Base-by-base conservation (phyloP, 2,329 filamentous ascomycete genomes). In the Pseudonectria foliicola region DNA sequence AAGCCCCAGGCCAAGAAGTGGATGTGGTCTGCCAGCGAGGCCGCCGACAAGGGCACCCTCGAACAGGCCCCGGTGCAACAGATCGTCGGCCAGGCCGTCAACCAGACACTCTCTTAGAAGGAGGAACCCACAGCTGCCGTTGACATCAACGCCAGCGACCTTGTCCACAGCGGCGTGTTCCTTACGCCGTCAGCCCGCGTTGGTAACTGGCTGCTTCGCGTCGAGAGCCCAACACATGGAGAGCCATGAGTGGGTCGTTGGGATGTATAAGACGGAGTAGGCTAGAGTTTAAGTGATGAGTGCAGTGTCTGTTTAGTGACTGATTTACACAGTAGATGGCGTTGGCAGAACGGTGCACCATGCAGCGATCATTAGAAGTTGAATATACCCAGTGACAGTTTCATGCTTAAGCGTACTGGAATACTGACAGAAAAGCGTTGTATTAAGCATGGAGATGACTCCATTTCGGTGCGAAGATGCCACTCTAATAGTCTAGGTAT, bases 11-110 rank as follows among this genome's bases (percentile, higher is more conserved):
- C 37, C 13, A 46, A 40, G 28, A 46, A 43, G 8, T 62, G 60
- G 59, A 45, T 37, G 6, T 64, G 60, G 61, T 42, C 50, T 1
- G 37, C 42, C 1, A 39, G 42, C 11, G 38, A 21, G 18, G 8
- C 18, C 18, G 8, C 18, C 18, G 18, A 28, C 12, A 29, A 34
- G 24, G 18, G 27, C 0, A 26, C 33, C 12, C 34, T 44, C 32
- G 48, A 55, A 28, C 16, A 29, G 10, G 27, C 35, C 3, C 37
- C 43, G 12, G 35, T 56, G 12, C 44, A 57, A 8, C 42, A 49
- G 1, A 30, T 56, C 13, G 44, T 60, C 24, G 31, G 35, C 24
- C 33, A 26, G 2, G 40, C 45, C 14, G 36, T 45, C 36, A 35
- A 31, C 21, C 45, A 45, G 33, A 29, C 32, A 13, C 24, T 40